Percentiles rank a stretch among this genome's conserved stretches.
phyloP scores from a whole-genome alignment of 225 moss, liverwort and hornwort species.

The Bryum argenteum region DNA sequence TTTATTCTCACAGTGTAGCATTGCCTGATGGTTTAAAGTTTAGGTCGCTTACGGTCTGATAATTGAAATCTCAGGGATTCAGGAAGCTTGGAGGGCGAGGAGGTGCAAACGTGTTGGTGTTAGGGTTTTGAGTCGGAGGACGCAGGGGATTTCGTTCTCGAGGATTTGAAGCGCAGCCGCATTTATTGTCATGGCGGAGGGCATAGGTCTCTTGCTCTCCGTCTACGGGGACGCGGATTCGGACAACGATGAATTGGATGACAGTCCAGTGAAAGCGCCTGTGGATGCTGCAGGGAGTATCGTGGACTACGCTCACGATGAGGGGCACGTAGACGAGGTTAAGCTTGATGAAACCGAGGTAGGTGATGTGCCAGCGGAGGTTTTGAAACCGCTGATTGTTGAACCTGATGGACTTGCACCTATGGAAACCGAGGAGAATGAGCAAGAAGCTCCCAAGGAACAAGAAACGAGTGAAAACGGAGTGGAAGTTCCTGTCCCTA shows the following conservation, averaged over 20 bases:
- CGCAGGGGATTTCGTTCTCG: constrained; percentile 4
- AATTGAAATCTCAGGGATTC: not conserved
- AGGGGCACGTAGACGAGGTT: constrained; percentile 59
- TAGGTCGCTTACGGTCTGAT: not conserved
- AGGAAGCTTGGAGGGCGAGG: constrained; percentile 5
- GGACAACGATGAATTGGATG: constrained; percentile 70
- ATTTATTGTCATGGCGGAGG: constrained; percentile 65
- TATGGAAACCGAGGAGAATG: constrained; percentile 46
- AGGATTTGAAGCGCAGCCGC: constrained; percentile 14
- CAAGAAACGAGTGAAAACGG: constrained; percentile 38
- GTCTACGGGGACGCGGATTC: constrained; percentile 69
- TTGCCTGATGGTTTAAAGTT: too few relatives aligned
- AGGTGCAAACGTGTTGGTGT: not conserved
- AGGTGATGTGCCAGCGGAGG: constrained; percentile 30
- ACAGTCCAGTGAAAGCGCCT: constrained; percentile 30
- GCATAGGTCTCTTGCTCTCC: constrained; percentile 89
- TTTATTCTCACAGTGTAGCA: too few relatives aligned
- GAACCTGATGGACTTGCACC: constrained; percentile 39
- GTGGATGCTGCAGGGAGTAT: constrained; percentile 45
- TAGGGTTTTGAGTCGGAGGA: constrained; percentile 3
- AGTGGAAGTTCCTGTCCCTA: constrained; percentile 31
- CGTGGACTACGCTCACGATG: constrained; percentile 86
- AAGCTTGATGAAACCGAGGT: constrained; percentile 29
- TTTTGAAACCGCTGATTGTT: constrained; percentile 18
- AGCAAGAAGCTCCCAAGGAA: constrained; percentile 27